Base-by-base conservation (phyloP, 2,329 filamentous ascomycete species). In the Pseudogymnoascus sp. region DNA sequence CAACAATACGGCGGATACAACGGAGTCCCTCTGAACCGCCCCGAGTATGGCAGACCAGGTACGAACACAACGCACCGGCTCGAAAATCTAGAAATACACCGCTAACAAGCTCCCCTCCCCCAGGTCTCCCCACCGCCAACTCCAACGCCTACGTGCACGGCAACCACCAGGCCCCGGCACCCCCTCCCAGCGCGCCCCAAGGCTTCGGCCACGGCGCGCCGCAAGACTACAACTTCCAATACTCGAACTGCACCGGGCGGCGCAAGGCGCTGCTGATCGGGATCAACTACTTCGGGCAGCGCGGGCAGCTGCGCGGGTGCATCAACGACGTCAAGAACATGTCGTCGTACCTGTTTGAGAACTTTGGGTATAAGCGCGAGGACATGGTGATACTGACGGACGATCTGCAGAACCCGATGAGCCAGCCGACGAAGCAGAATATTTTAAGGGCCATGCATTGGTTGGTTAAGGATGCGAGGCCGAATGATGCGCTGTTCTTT, bases 281-380 rank as follows among this genome's bases (percentile, higher is more conserved):
- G 62, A 96, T 97, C 80, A 97, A 97, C 77, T 97, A 97, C 77
- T 97, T 97, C 73, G 87, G 89, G 60, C 92, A 97, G 77, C 86
- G 90, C 63, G 92, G 92, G 28, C 90, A 97, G 79, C 81, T 97
- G 58, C 83, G 92, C 63, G 93, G 93, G 52, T 97, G 93, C 72
- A 97, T 97, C 79, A 97, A 97, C 73, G 93, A 97, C 73, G 93
- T 97, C 45, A 90, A 92, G 77, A 97, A 97, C 78, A 96, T 97
- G 91, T 96, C 92, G 22, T 83, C 84, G 59, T 97, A 96, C 73
- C 80, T 97, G 63, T 90, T 91, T 66, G 86, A 92, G 75, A 87
- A 91, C 72, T 97, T 95, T 74, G 90, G 90, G 30, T 97, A 97
- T 75, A 92, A 91, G 76, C 82, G 92, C 63, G 93, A 97, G 75